These are phyloP conservation scores for Solanum paucissectum DNA, from an alignment of 257 asterid species.

Conservation along the genomic window DNA sequence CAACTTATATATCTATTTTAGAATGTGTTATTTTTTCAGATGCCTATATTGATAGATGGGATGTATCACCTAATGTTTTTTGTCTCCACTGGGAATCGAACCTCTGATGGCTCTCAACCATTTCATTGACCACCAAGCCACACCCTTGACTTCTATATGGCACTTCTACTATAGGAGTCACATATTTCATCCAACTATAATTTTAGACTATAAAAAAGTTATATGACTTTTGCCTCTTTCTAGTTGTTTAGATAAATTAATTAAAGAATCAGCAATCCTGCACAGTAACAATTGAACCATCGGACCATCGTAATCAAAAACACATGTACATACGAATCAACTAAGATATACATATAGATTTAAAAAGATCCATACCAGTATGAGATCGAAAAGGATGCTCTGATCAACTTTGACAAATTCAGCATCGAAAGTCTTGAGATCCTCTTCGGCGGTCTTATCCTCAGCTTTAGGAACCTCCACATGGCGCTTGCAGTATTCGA, in stretches of 20 bases:
- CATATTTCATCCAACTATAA: neutral
- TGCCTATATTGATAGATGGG: too few relatives aligned
- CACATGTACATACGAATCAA: too few relatives aligned
- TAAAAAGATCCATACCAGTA: neutral
- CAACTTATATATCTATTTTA: too few relatives aligned
- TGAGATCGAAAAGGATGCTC: constrained; percentile 7
- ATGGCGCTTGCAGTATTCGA: constrained; percentile 34
- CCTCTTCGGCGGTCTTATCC: neutral
- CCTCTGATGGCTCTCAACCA: too few relatives aligned
- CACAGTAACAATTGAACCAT: neutral
- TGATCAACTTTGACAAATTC: constrained; percentile 12
- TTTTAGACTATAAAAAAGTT: neutral
- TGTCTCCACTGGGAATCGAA: too few relatives aligned
- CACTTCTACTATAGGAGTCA: neutral
- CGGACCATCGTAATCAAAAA: too few relatives aligned
- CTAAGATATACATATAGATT: neutral
- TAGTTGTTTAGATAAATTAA: neutral
- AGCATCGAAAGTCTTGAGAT: constrained; percentile 13
- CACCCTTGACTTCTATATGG: neutral
- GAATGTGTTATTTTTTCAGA: too few relatives aligned
- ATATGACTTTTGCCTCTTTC: neutral
- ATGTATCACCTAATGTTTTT: too few relatives aligned
- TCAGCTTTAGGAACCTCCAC: constrained; percentile 6
- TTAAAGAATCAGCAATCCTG: neutral
- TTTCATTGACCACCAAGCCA: too few relatives aligned